These are phyloP conservation scores for Malassezia brasiliensis DNA, from an alignment of 1,284 basidiomycete species.

Conservation along the genomic window DNA sequence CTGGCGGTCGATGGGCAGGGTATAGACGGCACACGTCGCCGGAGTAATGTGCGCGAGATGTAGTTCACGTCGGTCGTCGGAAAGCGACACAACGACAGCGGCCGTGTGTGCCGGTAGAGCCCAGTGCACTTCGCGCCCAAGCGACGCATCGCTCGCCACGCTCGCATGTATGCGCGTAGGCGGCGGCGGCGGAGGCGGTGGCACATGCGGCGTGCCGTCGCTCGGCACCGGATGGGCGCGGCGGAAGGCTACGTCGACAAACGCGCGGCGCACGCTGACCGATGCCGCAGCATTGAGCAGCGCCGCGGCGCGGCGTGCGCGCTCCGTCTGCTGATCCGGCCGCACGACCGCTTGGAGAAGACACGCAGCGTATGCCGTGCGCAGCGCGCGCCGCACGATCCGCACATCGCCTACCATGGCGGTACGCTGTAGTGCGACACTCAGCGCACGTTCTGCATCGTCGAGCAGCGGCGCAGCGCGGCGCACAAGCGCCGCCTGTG, in stretches of 20 bases:
- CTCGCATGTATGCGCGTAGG: not conserved
- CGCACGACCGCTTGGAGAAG: not conserved
- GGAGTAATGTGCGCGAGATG: conserved; percentile 60
- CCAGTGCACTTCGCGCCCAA: not conserved
- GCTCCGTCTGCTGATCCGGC: not conserved
- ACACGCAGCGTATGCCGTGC: not conserved
- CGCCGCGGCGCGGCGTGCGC: not conserved
- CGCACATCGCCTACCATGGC: conserved; percentile 6
- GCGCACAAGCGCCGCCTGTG: not conserved
- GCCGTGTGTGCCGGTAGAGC: not conserved
- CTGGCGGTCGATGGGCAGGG: conserved; percentile 69
- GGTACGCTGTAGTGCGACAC: not conserved
- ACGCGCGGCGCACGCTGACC: conserved; percentile 11
- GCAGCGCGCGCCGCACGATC: conserved; percentile 4
- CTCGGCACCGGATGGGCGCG: not conserved
- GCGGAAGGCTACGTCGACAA: conserved; percentile 1
- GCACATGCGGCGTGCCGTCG: not conserved
- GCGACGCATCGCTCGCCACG: not conserved
- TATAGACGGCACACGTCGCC: conserved; percentile 53
- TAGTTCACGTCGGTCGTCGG: conserved; percentile 70
- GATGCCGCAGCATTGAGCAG: conserved; percentile 8
- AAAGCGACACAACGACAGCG: conserved; percentile 53
- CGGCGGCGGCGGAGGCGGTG: not conserved
- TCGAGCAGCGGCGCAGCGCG: not conserved
- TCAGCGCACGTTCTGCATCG: not conserved